Base-by-base conservation (phyloP, 2,329 filamentous ascomycete species). In the Botryotinia calthae region DNA sequence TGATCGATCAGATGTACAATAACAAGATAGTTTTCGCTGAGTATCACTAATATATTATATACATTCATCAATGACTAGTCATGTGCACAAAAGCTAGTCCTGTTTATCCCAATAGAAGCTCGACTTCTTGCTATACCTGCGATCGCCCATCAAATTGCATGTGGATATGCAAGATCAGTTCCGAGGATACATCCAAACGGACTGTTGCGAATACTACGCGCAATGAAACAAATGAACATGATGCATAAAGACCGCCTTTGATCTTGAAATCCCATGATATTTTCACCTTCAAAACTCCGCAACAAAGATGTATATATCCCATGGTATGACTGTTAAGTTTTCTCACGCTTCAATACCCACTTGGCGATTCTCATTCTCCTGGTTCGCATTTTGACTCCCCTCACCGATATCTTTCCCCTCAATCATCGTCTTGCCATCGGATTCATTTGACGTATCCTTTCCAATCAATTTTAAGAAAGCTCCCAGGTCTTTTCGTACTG, bases 401-500 rank as follows among this genome's bases (percentile, higher is more conserved):
- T 67, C 65, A 10, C 10, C 65, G 22, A 67, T 31, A 56, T 67
- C 34, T n/a, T 56, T 31, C 25, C 18, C 16, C 28, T 31, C 34
- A 9, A 4, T 37, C 16, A 14, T 31, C 10, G 25, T 56, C 34
- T 31, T 67, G 34, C 10, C 34, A 67, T 54, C 18, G 1, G 42
- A 70, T 62, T 44, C 40, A 46, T 14, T n/a, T 20, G 31, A 31
- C 28, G 25, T 14, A 54, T 62, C 67, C 12, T 54, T 62, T 28
- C 54, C 67, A 70, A 70, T 62, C 28, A 44, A n/a, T n/a, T 40
- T 40, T 14, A 70, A 34, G 42, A 70, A 59, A 14, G 54, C 7
- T n/a, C 54, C 28, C 48, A 81, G 56, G 73, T 80, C 78, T 62
- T 76, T 79, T 61, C 75, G 75, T 44, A 76, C 75, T 2, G 72